Evolutionary conservation across 1,284 basidiomycete genomes (phyloP).

Genomic region (Tilletia indica): DNA sequence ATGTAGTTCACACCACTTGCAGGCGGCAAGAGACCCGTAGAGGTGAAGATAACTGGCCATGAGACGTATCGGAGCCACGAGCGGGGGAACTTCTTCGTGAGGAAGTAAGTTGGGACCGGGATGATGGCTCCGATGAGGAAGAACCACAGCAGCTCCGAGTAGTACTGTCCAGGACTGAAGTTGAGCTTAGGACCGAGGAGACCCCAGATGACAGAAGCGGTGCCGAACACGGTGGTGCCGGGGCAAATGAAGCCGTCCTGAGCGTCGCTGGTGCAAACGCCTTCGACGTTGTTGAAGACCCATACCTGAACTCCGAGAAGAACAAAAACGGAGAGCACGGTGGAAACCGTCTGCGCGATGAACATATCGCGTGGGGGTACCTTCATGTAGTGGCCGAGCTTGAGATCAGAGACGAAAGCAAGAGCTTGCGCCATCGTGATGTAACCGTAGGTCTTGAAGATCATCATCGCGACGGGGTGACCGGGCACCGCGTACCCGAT

Average conservation of each 20-base stretch:
- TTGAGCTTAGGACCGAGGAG: slow-evolving; percentile 58
- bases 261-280: slow-evolving; percentile 64
- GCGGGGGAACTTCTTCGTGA: slow-evolving; percentile 27
- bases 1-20: slow-evolving; percentile 53
- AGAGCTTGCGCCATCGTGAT: slow-evolving; percentile 66
- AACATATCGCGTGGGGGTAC: slow-evolving; percentile 62
- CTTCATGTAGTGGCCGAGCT: slow-evolving; percentile 63
- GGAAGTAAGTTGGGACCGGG: slow-evolving; percentile 39
- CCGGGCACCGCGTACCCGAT: slow-evolving; percentile 75
- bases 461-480: slow-evolving; percentile 73
- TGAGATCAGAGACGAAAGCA: slow-evolving; percentile 65
- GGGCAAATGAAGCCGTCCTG: slow-evolving; percentile 51
- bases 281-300: slow-evolving; percentile 71
- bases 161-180: slow-evolving; percentile 33
- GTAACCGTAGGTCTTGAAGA: slow-evolving; percentile 75
- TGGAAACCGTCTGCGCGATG: slow-evolving; percentile 66
- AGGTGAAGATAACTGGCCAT: slow-evolving; percentile 46
- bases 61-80: slow-evolving; percentile 53
- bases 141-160: slow-evolving; percentile 39
- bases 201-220: slow-evolving; percentile 49
- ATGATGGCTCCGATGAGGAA: slow-evolving; percentile 41
- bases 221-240: slow-evolving; percentile 40
- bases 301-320: slow-evolving; percentile 62
- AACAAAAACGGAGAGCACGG: slow-evolving; percentile 68
- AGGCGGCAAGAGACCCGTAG: slow-evolving; percentile 47